These are phyloP conservation scores for Corinectria fuckeliana DNA, from an alignment of 2,329 filamentous ascomycete genomes.

Conservation along the genomic window DNA sequence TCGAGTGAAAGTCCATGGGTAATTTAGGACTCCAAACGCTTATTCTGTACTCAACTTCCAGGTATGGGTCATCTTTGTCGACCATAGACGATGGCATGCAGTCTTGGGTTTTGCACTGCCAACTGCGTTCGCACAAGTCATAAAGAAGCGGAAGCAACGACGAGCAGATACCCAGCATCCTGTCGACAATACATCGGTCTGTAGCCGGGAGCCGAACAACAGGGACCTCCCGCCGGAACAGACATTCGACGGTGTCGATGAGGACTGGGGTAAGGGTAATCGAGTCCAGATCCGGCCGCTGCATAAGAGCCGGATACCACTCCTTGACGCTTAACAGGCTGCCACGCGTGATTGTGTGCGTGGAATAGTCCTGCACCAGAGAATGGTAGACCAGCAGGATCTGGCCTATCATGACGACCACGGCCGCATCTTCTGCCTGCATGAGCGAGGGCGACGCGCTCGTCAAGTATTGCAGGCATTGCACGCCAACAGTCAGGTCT, in stretches of 20 bases:
- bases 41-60: constrained; percentile 14
- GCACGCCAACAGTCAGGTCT: not conserved
- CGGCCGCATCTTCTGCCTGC: constrained; percentile 1
- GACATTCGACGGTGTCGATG: constrained; percentile 20
- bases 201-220: constrained; percentile 3
- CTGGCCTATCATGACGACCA: constrained; percentile 13
- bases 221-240: constrained; percentile 19
- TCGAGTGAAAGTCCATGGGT: not conserved
- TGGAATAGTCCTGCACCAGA: not conserved
- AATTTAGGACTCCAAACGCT: constrained; percentile 8
- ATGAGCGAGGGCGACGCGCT: not conserved
- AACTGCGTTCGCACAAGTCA: constrained; percentile 20
- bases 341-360: constrained; percentile 9
- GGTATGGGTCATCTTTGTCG: constrained; percentile 2
- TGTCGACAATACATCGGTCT: constrained; percentile 16
- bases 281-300: constrained; percentile 10
- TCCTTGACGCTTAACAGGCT: constrained; percentile 8
- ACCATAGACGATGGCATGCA: not conserved
- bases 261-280: constrained; percentile 19
- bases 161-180: constrained; percentile 15
- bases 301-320: constrained; percentile 12
- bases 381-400: constrained; percentile 16
- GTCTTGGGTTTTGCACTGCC: not conserved
- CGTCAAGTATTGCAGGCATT: constrained; percentile 6
- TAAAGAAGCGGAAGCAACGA: constrained; percentile 15